Evolutionary conservation across 75 land plant genomes (phyloP).

Genomic region (Chamaecyparis obtusa): DNA sequence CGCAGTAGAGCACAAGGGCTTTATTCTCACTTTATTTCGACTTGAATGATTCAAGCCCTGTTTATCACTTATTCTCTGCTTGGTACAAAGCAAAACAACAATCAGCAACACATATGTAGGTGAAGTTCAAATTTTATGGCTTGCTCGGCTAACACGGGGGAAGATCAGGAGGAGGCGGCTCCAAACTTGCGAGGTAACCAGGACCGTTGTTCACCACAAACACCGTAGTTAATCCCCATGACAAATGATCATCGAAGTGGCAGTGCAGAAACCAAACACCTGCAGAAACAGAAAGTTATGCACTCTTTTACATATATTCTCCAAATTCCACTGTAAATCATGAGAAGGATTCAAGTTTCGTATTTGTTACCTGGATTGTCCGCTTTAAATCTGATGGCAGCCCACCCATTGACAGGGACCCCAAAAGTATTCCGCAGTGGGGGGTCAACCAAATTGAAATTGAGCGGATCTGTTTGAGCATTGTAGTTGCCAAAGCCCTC

Average conservation of each 20-base stretch:
- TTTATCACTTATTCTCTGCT: no score
- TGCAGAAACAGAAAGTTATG: constrained; percentile 8
- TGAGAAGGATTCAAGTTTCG: no score
- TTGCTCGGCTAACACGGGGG: not conserved
- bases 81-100: no score
- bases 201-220: constrained; percentile 22
- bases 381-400: constrained; percentile 31
- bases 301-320: not conserved
- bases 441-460: constrained; percentile 31
- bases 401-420: constrained; percentile 33
- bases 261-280: constrained; percentile 34
- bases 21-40: not conserved
- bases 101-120: not conserved
- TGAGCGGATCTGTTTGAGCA: constrained; percentile 17
- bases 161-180: constrained; percentile 19
- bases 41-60: no score
- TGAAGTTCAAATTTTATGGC: no score
- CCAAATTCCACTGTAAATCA: not conserved
- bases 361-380: constrained; percentile 28
- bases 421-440: constrained; percentile 28
- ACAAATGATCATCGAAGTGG: constrained; percentile 23
- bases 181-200: not conserved
- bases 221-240: constrained; percentile 29
- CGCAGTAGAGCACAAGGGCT: not conserved
- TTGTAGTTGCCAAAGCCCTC: constrained; percentile 34